A percentile compares a stretch with the other conserved stretches of the same genome.
Evolutionary conservation across 1,284 basidiomycete species (phyloP).

Genomic region (Cutaneotrichosporon cutaneum): DNA sequence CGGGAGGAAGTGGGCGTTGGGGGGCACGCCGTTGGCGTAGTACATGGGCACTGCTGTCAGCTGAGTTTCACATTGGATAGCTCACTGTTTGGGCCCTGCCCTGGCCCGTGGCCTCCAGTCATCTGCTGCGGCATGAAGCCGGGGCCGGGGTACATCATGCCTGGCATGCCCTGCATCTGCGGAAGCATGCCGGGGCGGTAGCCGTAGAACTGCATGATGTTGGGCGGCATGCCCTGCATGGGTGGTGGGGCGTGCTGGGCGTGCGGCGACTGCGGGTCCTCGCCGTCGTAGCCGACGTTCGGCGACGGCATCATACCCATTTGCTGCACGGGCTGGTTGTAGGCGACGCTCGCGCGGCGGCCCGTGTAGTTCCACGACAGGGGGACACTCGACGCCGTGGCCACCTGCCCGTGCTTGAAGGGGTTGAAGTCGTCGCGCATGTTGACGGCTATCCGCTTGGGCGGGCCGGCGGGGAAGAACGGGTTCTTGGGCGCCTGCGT

Average conservation of each 20-base stretch:
- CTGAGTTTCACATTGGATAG: conserved; percentile 24
- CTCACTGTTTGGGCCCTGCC: conserved; percentile 38
- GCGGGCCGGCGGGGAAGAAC: conserved; percentile 76
- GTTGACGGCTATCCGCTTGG: conserved; percentile 74
- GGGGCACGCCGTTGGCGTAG: conserved; percentile 25
- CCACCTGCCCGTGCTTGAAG: conserved; percentile 66
- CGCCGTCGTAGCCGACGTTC: conserved; percentile 8
- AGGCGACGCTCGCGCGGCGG: conserved; percentile 72
- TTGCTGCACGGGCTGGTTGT: conserved; percentile 40
- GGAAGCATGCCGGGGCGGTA: conserved; percentile 42
- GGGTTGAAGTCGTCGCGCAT: conserved; percentile 94
- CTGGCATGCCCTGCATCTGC: conserved; percentile 31
- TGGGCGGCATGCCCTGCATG: conserved; percentile 33
- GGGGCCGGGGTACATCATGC: conserved; percentile 43
- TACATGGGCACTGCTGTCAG: conserved; percentile 26
- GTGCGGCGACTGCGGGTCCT: conserved; percentile 25
- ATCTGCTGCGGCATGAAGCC: conserved; percentile 33
- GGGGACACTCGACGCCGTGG: conserved; percentile 67
- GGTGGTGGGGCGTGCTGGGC: conserved; percentile 23
- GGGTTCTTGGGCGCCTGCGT: conserved; percentile 60
- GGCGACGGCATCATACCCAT: conserved; percentile 17
- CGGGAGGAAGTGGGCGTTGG: conserved; percentile 43
- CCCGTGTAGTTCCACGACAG: conserved; percentile 84
- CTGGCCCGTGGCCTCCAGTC: conserved; percentile 31
- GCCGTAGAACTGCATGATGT: conserved; percentile 38